Conservation (phyloP, 2,329 filamentous ascomycete species). For the Exophiala sp. region DNA sequence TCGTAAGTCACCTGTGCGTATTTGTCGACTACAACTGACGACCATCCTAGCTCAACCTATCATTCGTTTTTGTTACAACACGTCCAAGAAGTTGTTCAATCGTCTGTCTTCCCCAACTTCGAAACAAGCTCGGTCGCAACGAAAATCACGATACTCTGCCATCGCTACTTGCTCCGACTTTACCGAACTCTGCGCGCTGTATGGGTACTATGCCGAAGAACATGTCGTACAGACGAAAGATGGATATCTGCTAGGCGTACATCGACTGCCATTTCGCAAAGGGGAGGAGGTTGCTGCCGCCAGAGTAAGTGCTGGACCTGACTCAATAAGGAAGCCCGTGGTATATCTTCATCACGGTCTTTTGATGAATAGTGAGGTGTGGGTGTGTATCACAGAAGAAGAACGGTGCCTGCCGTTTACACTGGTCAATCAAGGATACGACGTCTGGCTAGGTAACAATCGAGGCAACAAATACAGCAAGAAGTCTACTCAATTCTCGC, state of each 20-base stretch:
- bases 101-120: constrained; percentile 67
- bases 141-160: constrained; percentile 67
- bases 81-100: constrained; percentile 81
- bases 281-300: constrained; percentile 51
- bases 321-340: constrained; percentile 73
- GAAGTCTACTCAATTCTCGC: constrained; percentile 75
- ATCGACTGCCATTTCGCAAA: constrained; percentile 77
- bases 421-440: constrained; percentile 84
- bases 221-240: constrained; percentile 93
- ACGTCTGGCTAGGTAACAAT: constrained; percentile 98
- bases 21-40: constrained; percentile 12
- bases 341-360: constrained; percentile 94
- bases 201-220: constrained; percentile 91
- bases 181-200: constrained; percentile 85
- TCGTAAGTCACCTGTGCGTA: constrained; percentile 53
- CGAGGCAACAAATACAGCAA: constrained; percentile 99
- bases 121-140: constrained; percentile 64
- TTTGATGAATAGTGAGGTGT: constrained; percentile 98
- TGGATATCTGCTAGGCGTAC: constrained; percentile 86
- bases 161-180: constrained; percentile 89
- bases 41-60: constrained; percentile 64
- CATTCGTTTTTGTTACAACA: constrained; percentile 75
- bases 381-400: constrained; percentile 87
- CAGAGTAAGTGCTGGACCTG: constrained; percentile 68
- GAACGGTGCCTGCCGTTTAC: constrained; percentile 84